These are phyloP conservation scores for Phylloporus scabripes DNA, from an alignment of 768 basidiomycete species.

Conservation along the genomic window DNA sequence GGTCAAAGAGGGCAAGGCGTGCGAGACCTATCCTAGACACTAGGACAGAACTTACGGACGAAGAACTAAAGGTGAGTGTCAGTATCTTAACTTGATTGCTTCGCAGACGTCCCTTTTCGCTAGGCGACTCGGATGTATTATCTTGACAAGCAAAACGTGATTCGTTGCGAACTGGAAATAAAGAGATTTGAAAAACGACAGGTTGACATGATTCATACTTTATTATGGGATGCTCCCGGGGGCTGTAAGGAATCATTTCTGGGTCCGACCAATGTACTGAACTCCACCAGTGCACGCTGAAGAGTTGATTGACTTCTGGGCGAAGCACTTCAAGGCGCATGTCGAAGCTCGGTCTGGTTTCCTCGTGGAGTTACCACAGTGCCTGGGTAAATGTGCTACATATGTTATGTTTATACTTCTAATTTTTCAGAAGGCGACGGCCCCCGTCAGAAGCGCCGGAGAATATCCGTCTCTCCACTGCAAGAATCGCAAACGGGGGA, in stretches of 20 bases:
- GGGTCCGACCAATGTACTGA: slow-evolving; percentile 3
- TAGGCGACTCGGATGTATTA: slow-evolving; percentile 65
- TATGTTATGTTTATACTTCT: background rate
- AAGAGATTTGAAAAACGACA: slow-evolving; percentile 56
- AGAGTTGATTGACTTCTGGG: slow-evolving; percentile 69
- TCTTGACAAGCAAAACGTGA: slow-evolving; percentile 50
- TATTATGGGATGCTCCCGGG: slow-evolving; percentile 62
- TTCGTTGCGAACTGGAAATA: slow-evolving; percentile 45
- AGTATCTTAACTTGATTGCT: background rate
- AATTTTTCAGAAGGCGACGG: slow-evolving; percentile 30
- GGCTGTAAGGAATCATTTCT: slow-evolving; percentile 44
- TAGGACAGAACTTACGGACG: slow-evolving; percentile 76
- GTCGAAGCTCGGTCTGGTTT: slow-evolving; percentile 52
- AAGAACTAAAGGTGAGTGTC: slow-evolving; percentile 61
- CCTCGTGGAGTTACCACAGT: slow-evolving; percentile 1
- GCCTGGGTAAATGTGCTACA: slow-evolving; percentile 10
- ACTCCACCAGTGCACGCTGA: slow-evolving; percentile 52
- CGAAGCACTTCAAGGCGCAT: slow-evolving; percentile 63
- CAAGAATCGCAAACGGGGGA: background rate
- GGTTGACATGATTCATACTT: slow-evolving; percentile 49
- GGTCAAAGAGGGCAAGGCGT: slow-evolving; percentile 42
- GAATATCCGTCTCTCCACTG: slow-evolving; percentile 19
- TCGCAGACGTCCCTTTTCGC: background rate
- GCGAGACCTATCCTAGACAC: slow-evolving; percentile 58
- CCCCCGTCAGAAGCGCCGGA: slow-evolving; percentile 46